Base-by-base conservation (phyloP, 1,284 basidiomycete genomes). In the Leccinum pseudoinsigne region DNA sequence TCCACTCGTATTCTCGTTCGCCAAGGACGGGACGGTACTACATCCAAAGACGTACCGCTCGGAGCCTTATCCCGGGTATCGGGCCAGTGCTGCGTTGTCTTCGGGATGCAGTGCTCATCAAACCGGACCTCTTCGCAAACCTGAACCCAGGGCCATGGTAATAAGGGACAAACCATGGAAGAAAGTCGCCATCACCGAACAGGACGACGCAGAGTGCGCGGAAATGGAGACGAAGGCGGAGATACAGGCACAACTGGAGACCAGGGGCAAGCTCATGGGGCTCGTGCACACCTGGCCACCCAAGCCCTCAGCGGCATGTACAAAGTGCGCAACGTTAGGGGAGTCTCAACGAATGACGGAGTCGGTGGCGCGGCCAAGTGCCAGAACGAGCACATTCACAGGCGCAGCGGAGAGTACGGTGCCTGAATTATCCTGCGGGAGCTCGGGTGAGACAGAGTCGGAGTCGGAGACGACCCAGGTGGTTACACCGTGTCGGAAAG, bases 261-360 rank as follows among this genome's bases (percentile, higher is more conserved):
- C 55, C 42, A 64, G 40, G 47, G 31, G 34, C 6, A 57, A 38
- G 47, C 1, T 61, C 4, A 7, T 64, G 14, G 62, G 62, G 7
- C 14, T 50, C 1, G 74, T 71, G 26, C 59, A 64, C 45, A 55
- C 61, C 21, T 74, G 74, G 73, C 72, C 73, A 5, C 73, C 74
- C 0, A 50, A 36, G 50, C 60, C 59, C 0, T 23, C 21, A 11
- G 38, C 7, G 14, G 12, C 56, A 18, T 71, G 68, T 54, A 10
- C 12, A 2, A 40, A 36, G 21, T 69, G 68, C 5, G 59, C 42
- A n/a, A n/a, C 34, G 5, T 4, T 62, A 23, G 5, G 12, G 18
- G n/a, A 28, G 10, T 12, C 59, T 7, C 31, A 12, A 11, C 31
- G 9, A 34, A 26, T n/a, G 21, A 21, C 8, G 21, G 47, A 11